These are phyloP conservation scores for Pseudophaeomoniella oleicola DNA, from an alignment of 2,329 filamentous ascomycete species.

Conservation along the genomic window DNA sequence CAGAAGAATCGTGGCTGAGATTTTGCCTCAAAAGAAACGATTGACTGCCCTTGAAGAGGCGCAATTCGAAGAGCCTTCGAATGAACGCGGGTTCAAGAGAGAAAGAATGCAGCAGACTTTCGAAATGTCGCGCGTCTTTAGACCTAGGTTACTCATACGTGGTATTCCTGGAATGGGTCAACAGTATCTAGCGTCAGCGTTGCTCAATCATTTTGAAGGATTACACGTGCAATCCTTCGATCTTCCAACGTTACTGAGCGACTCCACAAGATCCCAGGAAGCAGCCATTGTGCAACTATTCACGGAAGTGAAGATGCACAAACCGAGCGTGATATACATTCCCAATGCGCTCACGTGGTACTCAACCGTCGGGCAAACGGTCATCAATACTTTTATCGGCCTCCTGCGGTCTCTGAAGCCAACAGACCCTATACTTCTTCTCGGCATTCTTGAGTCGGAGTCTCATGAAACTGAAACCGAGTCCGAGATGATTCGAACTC, in stretches of 20 bases:
- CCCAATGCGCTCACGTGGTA: slow-evolving; percentile 86
- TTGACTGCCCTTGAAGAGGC: slow-evolving; percentile 86
- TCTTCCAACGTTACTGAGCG: slow-evolving; percentile 70
- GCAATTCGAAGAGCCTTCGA: slow-evolving; percentile 73
- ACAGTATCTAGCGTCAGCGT: slow-evolving; percentile 67
- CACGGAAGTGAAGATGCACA: slow-evolving; percentile 81
- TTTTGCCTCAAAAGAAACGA: slow-evolving; percentile 74
- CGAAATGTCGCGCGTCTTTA: slow-evolving; percentile 73
- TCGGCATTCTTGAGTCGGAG: slow-evolving; percentile 76
- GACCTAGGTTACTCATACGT: slow-evolving; percentile 70
- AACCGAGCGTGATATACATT: slow-evolving; percentile 90
- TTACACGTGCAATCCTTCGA: slow-evolving; percentile 93
- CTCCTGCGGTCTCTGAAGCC: slow-evolving; percentile 73
- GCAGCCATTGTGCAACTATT: slow-evolving; percentile 84
- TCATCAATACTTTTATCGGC: slow-evolving; percentile 67
- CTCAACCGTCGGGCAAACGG: slow-evolving; percentile 45
- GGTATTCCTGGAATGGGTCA: slow-evolving; percentile 89
- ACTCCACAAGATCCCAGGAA: slow-evolving; percentile 66
- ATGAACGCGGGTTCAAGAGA: slow-evolving; percentile 69
- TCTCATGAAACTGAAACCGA: slow-evolving; percentile 48
- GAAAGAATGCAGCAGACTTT: slow-evolving; percentile 70
- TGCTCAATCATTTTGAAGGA: slow-evolving; percentile 83
- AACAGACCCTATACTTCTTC: slow-evolving; percentile 73
- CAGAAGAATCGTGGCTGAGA: slow-evolving; percentile 52
- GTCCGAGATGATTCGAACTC: slow-evolving; percentile 50